Conservation (phyloP, 2,329 filamentous ascomycete genomes). For the Aurifilum marmelostoma region DNA sequence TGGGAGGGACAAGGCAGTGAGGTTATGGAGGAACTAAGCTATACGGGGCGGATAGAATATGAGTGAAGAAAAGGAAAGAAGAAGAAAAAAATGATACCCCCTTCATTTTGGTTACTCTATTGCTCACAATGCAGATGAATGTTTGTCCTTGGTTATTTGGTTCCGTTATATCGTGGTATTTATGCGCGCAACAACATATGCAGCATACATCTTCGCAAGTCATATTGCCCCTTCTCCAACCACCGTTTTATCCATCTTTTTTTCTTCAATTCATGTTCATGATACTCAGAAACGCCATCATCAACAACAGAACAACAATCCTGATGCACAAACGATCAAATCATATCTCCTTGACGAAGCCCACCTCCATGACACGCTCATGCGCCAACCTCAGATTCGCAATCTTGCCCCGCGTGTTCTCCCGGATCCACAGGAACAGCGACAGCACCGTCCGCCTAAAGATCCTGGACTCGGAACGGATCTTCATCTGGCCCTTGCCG, state of each 20-base stretch:
- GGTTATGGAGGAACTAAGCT: conserved; percentile 65
- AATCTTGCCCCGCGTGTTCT: conserved; percentile 67
- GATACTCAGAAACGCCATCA: neutral
- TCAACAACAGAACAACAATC: neutral
- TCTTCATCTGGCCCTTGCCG: conserved; percentile 64
- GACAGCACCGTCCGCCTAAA: conserved; percentile 51
- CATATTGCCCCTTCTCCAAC: neutral
- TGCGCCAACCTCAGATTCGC: conserved; percentile 61
- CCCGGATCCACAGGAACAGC: conserved; percentile 64
- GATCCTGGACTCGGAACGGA: conserved; percentile 46
- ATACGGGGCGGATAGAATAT: neutral
- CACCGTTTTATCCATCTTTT: neutral
- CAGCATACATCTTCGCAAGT: neutral
- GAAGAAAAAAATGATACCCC: conserved; percentile 31
- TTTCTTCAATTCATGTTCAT: neutral
- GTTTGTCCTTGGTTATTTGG: neutral
- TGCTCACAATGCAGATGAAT: neutral
- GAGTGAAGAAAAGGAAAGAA: neutral
- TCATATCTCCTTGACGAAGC: conserved; percentile 67
- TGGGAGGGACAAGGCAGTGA: conserved; percentile 84
- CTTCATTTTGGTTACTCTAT: conserved; percentile 3
- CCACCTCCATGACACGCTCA: conserved; percentile 66
- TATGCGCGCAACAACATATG: neutral
- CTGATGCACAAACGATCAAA: too few species aligned
- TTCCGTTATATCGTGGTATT: neutral